Conservation (phyloP, 164 flowering plant genomes). For the Piper longum region DNA sequence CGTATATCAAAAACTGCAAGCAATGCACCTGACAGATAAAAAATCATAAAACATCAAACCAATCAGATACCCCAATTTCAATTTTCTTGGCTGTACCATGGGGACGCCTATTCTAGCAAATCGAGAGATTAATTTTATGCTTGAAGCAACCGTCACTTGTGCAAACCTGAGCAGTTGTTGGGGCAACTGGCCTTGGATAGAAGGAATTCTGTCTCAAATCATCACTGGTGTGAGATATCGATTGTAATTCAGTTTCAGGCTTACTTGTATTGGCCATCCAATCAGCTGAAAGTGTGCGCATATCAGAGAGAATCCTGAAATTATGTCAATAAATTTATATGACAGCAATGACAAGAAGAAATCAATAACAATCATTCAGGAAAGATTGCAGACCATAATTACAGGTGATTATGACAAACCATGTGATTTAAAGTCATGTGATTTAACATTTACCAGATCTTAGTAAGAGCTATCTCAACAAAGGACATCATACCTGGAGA, state of each 20-base stretch:
- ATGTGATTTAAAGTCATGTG: too few relatives aligned
- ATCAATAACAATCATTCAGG: not conserved
- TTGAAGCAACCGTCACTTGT: not conserved
- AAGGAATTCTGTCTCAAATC: conserved; percentile 56
- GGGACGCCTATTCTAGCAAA: too few relatives aligned
- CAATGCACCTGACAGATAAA: conserved; percentile 73
- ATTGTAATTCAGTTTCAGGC: conserved; percentile 56
- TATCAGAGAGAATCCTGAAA: conserved; percentile 95
- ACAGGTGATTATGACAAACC: too few relatives aligned
- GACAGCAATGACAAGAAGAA: conserved; percentile 8
- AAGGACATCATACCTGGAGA: conserved; percentile 49
- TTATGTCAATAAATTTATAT: conserved; percentile 3
- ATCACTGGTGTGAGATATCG: conserved; percentile 67
- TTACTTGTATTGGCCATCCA: conserved; percentile 98
- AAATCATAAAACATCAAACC: not conserved
- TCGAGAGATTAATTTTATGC: too few relatives aligned
- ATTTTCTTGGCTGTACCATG: too few relatives aligned
- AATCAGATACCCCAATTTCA: not conserved
- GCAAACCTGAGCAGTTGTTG: conserved; percentile 88
- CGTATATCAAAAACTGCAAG: conserved; percentile 91
- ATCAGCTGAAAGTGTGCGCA: conserved; percentile 98
- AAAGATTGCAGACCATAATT: not conserved
- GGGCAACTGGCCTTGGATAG: conserved; percentile 93
- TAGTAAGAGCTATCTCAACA: not conserved
- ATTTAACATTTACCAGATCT: too few relatives aligned